Conservation (phyloP, 306 rosid species). For the Medicago lupulina region DNA sequence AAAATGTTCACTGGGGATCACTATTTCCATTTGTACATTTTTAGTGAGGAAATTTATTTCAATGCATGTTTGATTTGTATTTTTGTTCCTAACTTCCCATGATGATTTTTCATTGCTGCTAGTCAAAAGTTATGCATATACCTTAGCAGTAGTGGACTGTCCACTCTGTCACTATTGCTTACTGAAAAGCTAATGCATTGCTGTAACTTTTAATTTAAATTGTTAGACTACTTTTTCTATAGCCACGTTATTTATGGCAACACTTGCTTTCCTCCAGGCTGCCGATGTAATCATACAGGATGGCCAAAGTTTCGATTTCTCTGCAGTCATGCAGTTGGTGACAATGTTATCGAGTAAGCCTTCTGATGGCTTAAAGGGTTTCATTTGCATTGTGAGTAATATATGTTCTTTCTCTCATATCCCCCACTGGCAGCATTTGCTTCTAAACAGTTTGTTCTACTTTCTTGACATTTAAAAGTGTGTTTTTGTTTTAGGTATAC, state of each 20-base stretch:
- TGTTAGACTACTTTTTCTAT: background rate
- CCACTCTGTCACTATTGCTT: constrained; percentile 29
- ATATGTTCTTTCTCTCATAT: constrained; percentile 30
- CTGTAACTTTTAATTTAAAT: constrained; percentile 30
- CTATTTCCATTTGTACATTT: background rate
- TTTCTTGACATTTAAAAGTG: constrained; percentile 43
- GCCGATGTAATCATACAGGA: constrained; percentile 90
- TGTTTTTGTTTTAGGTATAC: constrained; percentile 68
- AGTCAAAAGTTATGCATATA: constrained; percentile 5
- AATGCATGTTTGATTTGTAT: constrained; percentile 22
- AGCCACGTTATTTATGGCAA: constrained; percentile 38
- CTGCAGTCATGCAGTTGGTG: constrained; percentile 88
- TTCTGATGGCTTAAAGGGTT: constrained; percentile 76
- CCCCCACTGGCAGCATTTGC: constrained; percentile 43
- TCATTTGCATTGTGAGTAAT: constrained; percentile 80
- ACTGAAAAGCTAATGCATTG: constrained; percentile 30
- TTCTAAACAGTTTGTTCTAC: constrained; percentile 38
- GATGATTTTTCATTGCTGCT: constrained; percentile 24
- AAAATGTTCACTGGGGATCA: background rate
- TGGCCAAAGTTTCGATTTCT: constrained; percentile 77
- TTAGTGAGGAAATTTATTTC: background rate
- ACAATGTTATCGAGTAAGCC: constrained; percentile 74
- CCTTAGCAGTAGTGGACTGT: constrained; percentile 30
- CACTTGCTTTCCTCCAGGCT: constrained; percentile 65
- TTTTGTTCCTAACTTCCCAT: constrained; percentile 11